These are phyloP conservation scores for Fusarium nematophilum DNA, from an alignment of 2,329 filamentous ascomycete genomes.

Conservation along the genomic window DNA sequence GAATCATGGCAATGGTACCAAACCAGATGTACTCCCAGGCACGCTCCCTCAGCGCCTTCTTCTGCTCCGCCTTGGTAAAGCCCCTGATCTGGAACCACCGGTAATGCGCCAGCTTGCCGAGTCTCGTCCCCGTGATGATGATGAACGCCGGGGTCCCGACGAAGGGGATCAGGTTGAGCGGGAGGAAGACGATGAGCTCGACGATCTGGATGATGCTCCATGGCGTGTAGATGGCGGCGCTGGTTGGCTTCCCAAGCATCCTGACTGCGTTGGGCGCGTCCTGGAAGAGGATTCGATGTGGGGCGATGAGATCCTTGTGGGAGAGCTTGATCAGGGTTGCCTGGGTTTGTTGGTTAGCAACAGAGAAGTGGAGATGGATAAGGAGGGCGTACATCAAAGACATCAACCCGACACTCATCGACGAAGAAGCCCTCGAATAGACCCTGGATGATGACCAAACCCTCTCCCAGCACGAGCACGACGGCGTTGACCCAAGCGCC, in stretches of 20 bases:
- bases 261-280: slow-evolving; percentile 80
- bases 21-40: slow-evolving; percentile 94
- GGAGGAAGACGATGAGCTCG: slow-evolving; percentile 82
- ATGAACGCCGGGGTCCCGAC: slow-evolving; percentile 88
- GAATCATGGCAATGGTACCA: slow-evolving; percentile 82
- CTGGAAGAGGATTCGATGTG: slow-evolving; percentile 72
- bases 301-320: slow-evolving; percentile 74
- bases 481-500: slow-evolving; percentile 92
- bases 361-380: too few relatives aligned
- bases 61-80: slow-evolving; percentile 78
- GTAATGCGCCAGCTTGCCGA: slow-evolving; percentile 91
- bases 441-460: slow-evolving; percentile 74
- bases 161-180: slow-evolving; percentile 88
- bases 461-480: slow-evolving; percentile 87
- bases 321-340: slow-evolving; percentile 81
- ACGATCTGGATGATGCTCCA: slow-evolving; percentile 92
- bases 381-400: slow-evolving; percentile 77
- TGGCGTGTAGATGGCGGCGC: slow-evolving; percentile 81
- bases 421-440: slow-evolving; percentile 86
- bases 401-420: slow-evolving; percentile 80
- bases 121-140: slow-evolving; percentile 85
- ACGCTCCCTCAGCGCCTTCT: slow-evolving; percentile 73
- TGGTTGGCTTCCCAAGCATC: slow-evolving; percentile 84
- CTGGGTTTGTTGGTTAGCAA: slow-evolving; percentile 49
- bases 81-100: slow-evolving; percentile 87